Base-by-base conservation (phyloP, 805 yeast genomes). In the Cyberlindnera bimundalis region DNA sequence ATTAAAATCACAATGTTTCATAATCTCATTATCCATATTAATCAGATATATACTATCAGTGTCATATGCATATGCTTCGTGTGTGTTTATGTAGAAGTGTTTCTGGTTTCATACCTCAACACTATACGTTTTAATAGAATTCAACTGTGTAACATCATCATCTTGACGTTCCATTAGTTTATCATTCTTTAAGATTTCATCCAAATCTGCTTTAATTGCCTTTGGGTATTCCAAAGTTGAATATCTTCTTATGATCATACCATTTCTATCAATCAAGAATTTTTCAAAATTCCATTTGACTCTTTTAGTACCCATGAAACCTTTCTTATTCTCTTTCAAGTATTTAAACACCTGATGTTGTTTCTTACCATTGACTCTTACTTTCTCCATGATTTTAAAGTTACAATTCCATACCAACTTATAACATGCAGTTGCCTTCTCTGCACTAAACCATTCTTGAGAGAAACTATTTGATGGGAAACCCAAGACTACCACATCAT, bases 381-480 rank as follows among this genome's bases (percentile, higher is more conserved):
- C 64, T 68, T 85, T 87, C 57, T 72, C 68, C 76, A 87, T 71
- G 30, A 87, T 74, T 19, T 91, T 90, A 78, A 87, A 88, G 14
- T 78, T 66, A 31, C 84, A 91, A 37, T 90, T 88, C 61, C 73
- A 87, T 64, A 81, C 83, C 51, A 71, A 58, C 33, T 76, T 65
- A 64, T 96, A 89, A 67, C 84, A 85, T 17, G 77, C 79, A 50
- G 88, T 85, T 54, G 84, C 89, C 40, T 79, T 74, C 38, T 75
- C 78, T 3, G 76, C 57, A 5, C 80, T 81, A 53, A 95, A 82
- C 66, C 43, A 34, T 69, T 93, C 84, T 53, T 76, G 67, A 17
- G 82, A 90, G 59, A 89, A 89, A 60, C 86, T 96, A 65, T 87
- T 85, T 64, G 96, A 86, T 27, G 97, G 97, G 74, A 89, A 88